phyloP scores from a whole-genome alignment of 2,329 filamentous ascomycete species.

The Fusarium tanahbumbuense region DNA sequence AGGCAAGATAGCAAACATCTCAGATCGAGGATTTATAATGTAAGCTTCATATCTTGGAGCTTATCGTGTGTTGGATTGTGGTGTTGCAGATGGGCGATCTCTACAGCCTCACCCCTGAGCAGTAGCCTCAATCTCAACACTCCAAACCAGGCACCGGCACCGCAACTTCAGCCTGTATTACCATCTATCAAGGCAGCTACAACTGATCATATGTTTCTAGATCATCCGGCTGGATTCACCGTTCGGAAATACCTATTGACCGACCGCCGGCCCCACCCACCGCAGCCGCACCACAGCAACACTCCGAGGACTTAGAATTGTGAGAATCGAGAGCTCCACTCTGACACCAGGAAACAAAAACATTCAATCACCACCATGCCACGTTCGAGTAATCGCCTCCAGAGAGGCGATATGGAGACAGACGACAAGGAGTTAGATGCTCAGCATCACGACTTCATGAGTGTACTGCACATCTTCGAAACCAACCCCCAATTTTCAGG shows the following conservation, averaged over 20 bases:
- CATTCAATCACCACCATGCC: too few species aligned
- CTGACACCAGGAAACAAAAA: too few species aligned
- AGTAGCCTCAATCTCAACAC: not conserved
- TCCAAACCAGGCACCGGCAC: accelerated
- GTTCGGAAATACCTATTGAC: too few species aligned
- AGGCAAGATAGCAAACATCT: accelerated
- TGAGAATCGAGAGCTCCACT: accelerated
- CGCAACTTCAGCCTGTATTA: not conserved
- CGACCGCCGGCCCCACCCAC: too few species aligned
- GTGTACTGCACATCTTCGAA: not conserved
- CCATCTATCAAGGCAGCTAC: not conserved
- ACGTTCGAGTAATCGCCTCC: too few species aligned
- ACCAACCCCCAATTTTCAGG: not conserved
- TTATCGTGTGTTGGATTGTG: not conserved
- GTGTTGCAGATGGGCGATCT: not conserved
- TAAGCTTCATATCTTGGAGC: not conserved
- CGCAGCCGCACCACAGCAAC: not conserved
- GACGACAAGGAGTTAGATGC: too few species aligned
- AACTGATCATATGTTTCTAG: not conserved
- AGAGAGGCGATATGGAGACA: too few species aligned
- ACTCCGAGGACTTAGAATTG: not conserved
- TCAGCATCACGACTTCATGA: too few species aligned
- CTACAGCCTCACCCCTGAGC: accelerated
- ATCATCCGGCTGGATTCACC: too few species aligned
- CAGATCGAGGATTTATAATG: accelerated